phyloP scores from a whole-genome alignment of 2,329 filamentous ascomycete genomes.

The Venturia aucupariae region DNA sequence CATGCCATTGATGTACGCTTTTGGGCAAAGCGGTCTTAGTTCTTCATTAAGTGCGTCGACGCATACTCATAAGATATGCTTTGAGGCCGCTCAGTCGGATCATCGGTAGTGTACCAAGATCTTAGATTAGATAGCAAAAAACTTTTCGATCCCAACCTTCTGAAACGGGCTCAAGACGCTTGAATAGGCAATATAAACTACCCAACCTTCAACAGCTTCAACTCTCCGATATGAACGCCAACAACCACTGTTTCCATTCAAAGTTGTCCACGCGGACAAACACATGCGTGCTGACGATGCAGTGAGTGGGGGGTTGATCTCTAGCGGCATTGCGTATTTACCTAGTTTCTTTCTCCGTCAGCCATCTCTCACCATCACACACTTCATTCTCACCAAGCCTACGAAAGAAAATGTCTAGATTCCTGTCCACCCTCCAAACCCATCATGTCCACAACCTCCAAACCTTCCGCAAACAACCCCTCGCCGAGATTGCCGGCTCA shows the following conservation, averaged over 20 bases:
- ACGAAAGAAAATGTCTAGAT: not conserved
- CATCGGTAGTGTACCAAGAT: not conserved
- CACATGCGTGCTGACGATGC: not conserved
- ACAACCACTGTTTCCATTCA: not conserved
- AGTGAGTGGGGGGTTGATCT: not conserved
- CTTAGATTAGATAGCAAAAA: not conserved
- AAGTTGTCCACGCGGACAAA: not conserved
- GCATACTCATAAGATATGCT: not conserved
- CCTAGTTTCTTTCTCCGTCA: not conserved
- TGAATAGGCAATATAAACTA: not conserved
- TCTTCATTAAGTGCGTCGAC: not conserved
- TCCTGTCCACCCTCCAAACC: not conserved
- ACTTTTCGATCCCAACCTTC: not conserved
- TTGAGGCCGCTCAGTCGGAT: not conserved
- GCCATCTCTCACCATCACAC: not conserved
- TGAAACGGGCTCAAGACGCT: not conserved
- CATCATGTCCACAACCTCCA: slow-evolving; percentile 18
- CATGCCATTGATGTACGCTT: not conserved
- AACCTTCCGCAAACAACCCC: slow-evolving; percentile 46
- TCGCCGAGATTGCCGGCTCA: slow-evolving; percentile 78
- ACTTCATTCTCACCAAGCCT: not conserved
- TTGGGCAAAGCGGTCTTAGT: not conserved
- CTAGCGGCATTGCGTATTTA: not conserved
- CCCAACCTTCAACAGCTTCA: not conserved
- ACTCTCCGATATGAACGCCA: not conserved